Evolutionary conservation across 2,329 filamentous ascomycete genomes (phyloP).

Genomic region (Aspergillus floridensis): DNA sequence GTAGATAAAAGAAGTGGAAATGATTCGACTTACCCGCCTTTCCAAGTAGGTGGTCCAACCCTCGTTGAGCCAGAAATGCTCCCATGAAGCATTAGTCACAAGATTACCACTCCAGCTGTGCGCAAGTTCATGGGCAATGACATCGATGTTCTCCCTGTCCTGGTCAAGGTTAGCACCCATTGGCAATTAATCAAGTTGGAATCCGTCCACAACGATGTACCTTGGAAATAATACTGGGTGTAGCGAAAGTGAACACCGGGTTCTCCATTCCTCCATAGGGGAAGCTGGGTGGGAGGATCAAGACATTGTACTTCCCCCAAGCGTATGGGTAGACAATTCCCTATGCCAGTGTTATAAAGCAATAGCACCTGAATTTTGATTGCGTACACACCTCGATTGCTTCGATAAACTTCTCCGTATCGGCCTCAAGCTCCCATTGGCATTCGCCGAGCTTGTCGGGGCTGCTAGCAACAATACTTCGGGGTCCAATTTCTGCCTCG

Average conservation of each 20-base stretch:
- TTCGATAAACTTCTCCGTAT: conserved; percentile 89
- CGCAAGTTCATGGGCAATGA: conserved; percentile 81
- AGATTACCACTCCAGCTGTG: conserved; percentile 86
- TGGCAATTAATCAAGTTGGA: background rate
- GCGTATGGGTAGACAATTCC: conserved; percentile 78
- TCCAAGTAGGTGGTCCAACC: conserved; percentile 97
- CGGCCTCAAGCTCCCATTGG: conserved; percentile 86
- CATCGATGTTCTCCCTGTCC: conserved; percentile 87
- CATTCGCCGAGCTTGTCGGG: conserved; percentile 81
- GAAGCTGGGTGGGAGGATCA: conserved; percentile 86
- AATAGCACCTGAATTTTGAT: background rate
- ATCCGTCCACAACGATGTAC: conserved; percentile 23
- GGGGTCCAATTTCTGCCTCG: conserved; percentile 79
- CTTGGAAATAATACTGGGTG: conserved; percentile 88
- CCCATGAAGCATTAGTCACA: conserved; percentile 53
- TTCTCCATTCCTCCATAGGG: conserved; percentile 86
- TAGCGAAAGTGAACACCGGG: conserved; percentile 91
- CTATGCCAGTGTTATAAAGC: conserved; percentile 24
- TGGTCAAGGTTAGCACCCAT: conserved; percentile 15
- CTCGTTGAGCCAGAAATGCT: conserved; percentile 62
- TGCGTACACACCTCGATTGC: conserved; percentile 65
- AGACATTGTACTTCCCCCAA: conserved; percentile 93
- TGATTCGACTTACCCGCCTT: conserved; percentile 54
- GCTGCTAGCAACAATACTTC: conserved; percentile 80
- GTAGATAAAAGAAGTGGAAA: background rate